Evolutionary conservation across 169 alveolate genomes (phyloP), one percentile per base, ranked within the genome.

Genomic region (Besnoitia besnoiti): DNA sequence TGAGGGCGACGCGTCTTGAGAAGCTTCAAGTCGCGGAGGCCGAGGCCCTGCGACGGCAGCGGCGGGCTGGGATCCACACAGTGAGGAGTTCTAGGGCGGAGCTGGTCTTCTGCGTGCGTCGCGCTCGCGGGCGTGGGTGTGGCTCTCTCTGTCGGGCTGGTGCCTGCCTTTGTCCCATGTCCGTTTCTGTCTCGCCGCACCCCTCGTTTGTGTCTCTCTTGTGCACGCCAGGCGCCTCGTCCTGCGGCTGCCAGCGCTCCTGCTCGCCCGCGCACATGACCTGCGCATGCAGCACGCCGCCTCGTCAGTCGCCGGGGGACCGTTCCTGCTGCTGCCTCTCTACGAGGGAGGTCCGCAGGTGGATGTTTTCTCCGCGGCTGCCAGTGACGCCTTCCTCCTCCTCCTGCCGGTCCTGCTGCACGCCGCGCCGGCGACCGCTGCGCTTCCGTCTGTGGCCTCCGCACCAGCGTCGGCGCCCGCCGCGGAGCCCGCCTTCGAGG

Each of bases 361-460:
- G 35, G 92, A 88, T 47, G 14, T 82, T 51, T 75, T 88, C 77
- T 85, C 92, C 14, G 92, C 92, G 47, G 92, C 92, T 37, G 85
- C 92, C 61, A 88, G 92, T 76, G 92, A 88, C 44, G 44, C 67
- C 85, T 46, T 88, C 75, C 76, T 67, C 51, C 50, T 61, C 27
- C 62, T 67, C 50, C 76, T 88, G 62, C 92, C 92, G 0, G 75
- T 82, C 35, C 85, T 88, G 61, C 85, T 88, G 61, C 85, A 88
- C 75, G 73, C 55, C 14, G 24, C 55, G 24, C 14, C 55, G 14
- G 12, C 67, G 33, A 19, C 30, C 24, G 12, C 67, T 55, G 12
- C 67, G 12, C 67, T 55, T 16, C 33, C 67, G 5, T 55, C 67
- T 55, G 12, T n/a, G 1, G 12, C 67, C 3, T 55, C 67, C 67